Conservation (phyloP, 345 rosid species). For the Toxicodendron radicans region DNA sequence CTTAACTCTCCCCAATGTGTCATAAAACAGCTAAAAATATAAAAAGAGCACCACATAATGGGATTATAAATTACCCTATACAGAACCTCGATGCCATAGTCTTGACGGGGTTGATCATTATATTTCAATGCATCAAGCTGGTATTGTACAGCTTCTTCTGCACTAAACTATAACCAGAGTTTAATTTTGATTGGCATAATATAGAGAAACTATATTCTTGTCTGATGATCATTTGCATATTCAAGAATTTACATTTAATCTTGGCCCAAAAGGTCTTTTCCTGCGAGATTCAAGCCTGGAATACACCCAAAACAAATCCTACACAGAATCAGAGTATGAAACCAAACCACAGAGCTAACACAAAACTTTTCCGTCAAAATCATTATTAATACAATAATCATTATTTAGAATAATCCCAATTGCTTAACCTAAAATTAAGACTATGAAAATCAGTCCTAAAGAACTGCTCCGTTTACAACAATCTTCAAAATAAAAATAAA, state of each 20-base stretch:
- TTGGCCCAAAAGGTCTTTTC: conserved; percentile 90
- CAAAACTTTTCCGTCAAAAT: too few species aligned
- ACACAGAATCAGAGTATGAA: too few species aligned
- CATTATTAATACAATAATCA: too few species aligned
- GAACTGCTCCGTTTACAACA: too few species aligned
- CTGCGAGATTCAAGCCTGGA: conserved; percentile 85
- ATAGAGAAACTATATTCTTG: conserved; percentile 7
- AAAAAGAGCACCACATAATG: background rate
- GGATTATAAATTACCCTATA: conserved; percentile 56
- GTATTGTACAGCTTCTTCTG: conserved; percentile 75
- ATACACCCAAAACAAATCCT: conserved; percentile 1
- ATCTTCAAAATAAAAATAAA: too few species aligned
- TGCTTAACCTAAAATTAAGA: too few species aligned
- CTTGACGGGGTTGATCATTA: conserved; percentile 82
- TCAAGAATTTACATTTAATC: conserved; percentile 60
- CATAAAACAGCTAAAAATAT: background rate
- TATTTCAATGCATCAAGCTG: conserved; percentile 89
- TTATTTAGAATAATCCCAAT: too few species aligned
- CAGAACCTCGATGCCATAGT: conserved; percentile 92
- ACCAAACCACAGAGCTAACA: too few species aligned
- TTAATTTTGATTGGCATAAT: conserved; percentile 20
- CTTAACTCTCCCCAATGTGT: background rate
- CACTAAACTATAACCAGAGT: conserved; percentile 65
- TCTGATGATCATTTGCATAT: background rate
- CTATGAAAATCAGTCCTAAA: too few species aligned